phyloP scores from a whole-genome alignment of 2,329 filamentous ascomycete species.

The Claviceps quebecensis region DNA sequence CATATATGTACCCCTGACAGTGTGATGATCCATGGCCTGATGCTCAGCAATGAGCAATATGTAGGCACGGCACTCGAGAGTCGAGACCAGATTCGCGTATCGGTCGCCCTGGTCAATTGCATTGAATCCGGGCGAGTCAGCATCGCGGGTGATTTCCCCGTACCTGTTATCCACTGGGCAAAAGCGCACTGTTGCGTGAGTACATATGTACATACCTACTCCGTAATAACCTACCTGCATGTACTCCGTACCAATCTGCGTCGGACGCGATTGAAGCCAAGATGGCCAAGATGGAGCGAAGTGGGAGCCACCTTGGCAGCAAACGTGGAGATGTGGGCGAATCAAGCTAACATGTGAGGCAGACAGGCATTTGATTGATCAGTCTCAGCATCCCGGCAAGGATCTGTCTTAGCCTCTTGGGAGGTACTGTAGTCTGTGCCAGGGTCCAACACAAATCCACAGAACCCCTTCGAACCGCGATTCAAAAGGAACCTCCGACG shows the following conservation, averaged over 20 bases:
- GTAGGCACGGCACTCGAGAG: not conserved
- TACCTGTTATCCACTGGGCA: not conserved
- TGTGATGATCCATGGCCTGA: not conserved
- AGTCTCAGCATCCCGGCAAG: not conserved
- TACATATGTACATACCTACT: not conserved
- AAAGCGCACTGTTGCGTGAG: not conserved
- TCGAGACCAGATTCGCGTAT: not conserved
- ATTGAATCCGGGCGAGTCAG: not conserved
- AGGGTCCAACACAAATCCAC: not conserved
- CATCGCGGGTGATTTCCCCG: not conserved
- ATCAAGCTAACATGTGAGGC: conserved; percentile 1
- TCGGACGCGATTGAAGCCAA: not conserved
- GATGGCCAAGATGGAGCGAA: not conserved
- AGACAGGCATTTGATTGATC: not conserved
- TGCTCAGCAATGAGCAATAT: not conserved
- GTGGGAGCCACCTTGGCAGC: not conserved
- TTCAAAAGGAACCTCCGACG: too few relatives aligned
- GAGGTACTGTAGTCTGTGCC: not conserved
- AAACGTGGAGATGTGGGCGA: not conserved
- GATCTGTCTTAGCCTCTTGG: not conserved
- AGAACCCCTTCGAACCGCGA: not conserved
- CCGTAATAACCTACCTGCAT: too few relatives aligned
- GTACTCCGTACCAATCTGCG: not conserved
- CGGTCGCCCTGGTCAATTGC: not conserved
- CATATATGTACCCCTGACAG: not conserved